Evolutionary conservation across 2,329 filamentous ascomycete species (phyloP).

Genomic region (Fusarium begoniae): DNA sequence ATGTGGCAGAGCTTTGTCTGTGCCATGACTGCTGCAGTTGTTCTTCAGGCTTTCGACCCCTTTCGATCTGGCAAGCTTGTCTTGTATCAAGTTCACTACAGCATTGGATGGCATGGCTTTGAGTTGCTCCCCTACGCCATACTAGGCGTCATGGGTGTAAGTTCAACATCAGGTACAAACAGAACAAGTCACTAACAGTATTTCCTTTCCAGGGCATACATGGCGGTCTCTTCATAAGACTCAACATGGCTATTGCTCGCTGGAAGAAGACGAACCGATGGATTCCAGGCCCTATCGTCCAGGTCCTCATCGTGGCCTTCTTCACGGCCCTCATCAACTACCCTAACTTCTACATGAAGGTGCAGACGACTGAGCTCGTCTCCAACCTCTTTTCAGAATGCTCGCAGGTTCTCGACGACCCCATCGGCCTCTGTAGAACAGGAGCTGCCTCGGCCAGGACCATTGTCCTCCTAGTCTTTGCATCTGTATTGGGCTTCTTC

Average conservation of each 20-base stretch:
- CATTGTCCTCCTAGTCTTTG: conserved; percentile 83
- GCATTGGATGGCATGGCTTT: conserved; percentile 90
- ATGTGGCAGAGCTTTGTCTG: conserved; percentile 99
- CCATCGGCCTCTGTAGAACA: conserved; percentile 88
- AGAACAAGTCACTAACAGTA: conserved; percentile 14
- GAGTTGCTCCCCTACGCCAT: conserved; percentile 89
- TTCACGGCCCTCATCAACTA: conserved; percentile 92
- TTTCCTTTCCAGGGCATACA: conserved; percentile 73
- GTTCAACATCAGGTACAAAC: conserved; percentile 28
- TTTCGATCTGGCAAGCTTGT: conserved; percentile 96
- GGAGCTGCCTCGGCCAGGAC: conserved; percentile 84
- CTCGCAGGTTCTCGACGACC: conserved; percentile 81
- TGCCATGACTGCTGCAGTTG: conserved; percentile 97
- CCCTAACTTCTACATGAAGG: conserved; percentile 95
- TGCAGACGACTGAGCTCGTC: conserved; percentile 90
- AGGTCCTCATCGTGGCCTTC: conserved; percentile 82
- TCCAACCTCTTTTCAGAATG: conserved; percentile 94
- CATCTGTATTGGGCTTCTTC: conserved; percentile 83
- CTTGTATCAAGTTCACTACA: conserved; percentile 94
- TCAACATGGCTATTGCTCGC: conserved; percentile 86
- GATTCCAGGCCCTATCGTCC: conserved; percentile 77
- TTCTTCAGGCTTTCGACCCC: conserved; percentile 90
- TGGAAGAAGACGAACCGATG: conserved; percentile 77
- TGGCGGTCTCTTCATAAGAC: conserved; percentile 91
- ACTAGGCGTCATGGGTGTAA: conserved; percentile 81